These are phyloP conservation scores for Hyphodiscus sp. DNA, from an alignment of 2,329 filamentous ascomycete species.

Conservation along the genomic window DNA sequence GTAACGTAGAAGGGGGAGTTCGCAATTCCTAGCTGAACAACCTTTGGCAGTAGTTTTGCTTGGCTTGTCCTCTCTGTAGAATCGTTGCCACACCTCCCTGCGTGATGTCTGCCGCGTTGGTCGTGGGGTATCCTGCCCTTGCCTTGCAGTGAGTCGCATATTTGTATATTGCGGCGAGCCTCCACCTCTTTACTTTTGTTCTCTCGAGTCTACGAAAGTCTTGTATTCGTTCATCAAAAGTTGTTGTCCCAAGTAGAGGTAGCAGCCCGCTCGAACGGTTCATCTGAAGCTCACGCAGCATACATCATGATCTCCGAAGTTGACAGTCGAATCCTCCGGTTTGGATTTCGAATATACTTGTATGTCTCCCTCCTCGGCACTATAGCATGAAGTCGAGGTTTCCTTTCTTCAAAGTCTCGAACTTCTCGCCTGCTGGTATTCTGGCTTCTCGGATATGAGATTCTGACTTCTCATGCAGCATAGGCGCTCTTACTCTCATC, in stretches of 20 bases:
- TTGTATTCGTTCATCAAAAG: too few relatives aligned
- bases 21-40: not conserved
- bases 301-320: not conserved
- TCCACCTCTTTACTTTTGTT: too few relatives aligned
- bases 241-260: too few relatives aligned
- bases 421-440: too few relatives aligned
- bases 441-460: too few relatives aligned
- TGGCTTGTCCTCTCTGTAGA: too few relatives aligned
- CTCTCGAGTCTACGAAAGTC: too few relatives aligned
- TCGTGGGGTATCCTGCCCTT: too few relatives aligned
- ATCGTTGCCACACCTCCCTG: not conserved
- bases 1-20: not conserved
- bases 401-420: not conserved
- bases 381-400: not conserved
- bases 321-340: not conserved
- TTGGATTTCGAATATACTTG: not conserved
- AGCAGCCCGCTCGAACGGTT: too few relatives aligned
- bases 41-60: not conserved
- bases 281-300: not conserved
- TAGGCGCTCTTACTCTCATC: slow-evolving; percentile 1
- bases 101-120: not conserved
- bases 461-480: not conserved
- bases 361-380: not conserved
- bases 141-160: too few relatives aligned
- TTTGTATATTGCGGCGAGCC: too few relatives aligned